Evolutionary conservation across 176 grass and related monocot species (phyloP), one percentile per base, ranked within the genome.

Genomic region (Guadua angustifolia): DNA sequence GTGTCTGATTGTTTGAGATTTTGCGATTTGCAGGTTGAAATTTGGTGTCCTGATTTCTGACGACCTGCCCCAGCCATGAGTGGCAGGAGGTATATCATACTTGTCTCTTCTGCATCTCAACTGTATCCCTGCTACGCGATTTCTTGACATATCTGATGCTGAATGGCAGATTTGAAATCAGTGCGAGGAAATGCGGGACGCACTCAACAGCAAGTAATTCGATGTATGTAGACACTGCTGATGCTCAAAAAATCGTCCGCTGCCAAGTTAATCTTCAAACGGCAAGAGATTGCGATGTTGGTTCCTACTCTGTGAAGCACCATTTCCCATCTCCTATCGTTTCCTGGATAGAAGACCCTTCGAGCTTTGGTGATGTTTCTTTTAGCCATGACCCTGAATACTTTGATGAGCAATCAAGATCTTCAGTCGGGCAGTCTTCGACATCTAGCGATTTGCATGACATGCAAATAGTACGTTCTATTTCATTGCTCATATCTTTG

Each of bases 281-380:
- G 51, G 5, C 26, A 9, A n/a, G 19, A 77, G 39, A 83, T 68
- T 0, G 2, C 16, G 24, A 79, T 84, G 78, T 2, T 19, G 78
- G 33, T 21, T 25, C 82, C 66, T 75, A 80, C 67, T 19, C 81
- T 70, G 96, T 99, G 16, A 94, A 94, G 80, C 93, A 99, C 73
- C 91, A 99, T 32, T 89, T 62, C 53, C 77, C 87, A 6, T 90
- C 91, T 66, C 74, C 96, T 25, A 87, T 95, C 18, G 75, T 94
- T 82, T 99, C 96, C 50, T 99, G 96, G 93, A 86, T 99, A 62
- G 91, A 99, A 39, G 96, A 95, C 49, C 80, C 83, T 36, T 83
- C 91, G 1, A 86, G 82, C 84, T 82, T 88, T 79, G 86, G 70
- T 11, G 72, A 71, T 50, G 81, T 71, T 90, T 90, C 89, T 81